Evolutionary conservation across 225 moss, liverwort and hornwort genomes (phyloP).

Genomic region (Anthoceros angustus): DNA sequence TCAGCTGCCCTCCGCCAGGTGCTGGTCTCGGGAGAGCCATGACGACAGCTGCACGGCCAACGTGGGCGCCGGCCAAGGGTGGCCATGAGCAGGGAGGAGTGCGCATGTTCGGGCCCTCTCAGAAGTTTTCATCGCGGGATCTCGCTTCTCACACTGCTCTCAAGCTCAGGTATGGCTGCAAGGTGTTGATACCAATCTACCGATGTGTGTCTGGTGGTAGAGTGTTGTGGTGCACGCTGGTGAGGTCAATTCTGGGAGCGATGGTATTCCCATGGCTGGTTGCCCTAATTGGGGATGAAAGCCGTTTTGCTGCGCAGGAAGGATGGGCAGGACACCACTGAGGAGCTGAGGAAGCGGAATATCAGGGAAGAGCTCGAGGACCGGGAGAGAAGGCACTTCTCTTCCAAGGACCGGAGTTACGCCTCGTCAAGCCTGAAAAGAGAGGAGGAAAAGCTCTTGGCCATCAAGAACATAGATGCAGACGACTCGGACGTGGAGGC

Average conservation of each 20-base stretch:
- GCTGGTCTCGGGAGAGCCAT: conserved; percentile 16
- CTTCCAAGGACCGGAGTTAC: conserved; percentile 47
- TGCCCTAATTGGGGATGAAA: too few relatives aligned
- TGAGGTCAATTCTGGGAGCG: too few relatives aligned
- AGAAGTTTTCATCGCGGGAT: conserved; percentile 92
- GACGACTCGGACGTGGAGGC: conserved; percentile 90
- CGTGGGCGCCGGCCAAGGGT: conserved; percentile 97
- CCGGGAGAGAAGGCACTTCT: conserved; percentile 81
- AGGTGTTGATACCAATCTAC: neutral
- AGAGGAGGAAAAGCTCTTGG: conserved; percentile 40
- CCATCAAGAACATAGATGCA: conserved; percentile 82
- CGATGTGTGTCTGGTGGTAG: too few relatives aligned
- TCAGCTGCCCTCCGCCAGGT: too few relatives aligned
- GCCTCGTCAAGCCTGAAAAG: conserved; percentile 37
- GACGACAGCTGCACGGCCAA: conserved; percentile 94
- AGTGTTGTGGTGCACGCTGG: too few relatives aligned
- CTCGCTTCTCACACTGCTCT: conserved; percentile 83
- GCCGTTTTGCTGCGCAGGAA: conserved; percentile 26
- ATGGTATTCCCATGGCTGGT: too few relatives aligned
- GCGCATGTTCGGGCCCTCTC: conserved; percentile 93
- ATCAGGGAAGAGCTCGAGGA: conserved; percentile 91
- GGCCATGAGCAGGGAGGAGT: conserved; percentile 98
- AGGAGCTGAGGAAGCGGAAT: conserved; percentile 77
- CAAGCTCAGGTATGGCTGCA: conserved; percentile 40
- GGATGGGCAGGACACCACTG: conserved; percentile 78